Evolutionary conservation across 2,329 filamentous ascomycete species (phyloP).

Genomic region (Chaetomiaceae sp.): DNA sequence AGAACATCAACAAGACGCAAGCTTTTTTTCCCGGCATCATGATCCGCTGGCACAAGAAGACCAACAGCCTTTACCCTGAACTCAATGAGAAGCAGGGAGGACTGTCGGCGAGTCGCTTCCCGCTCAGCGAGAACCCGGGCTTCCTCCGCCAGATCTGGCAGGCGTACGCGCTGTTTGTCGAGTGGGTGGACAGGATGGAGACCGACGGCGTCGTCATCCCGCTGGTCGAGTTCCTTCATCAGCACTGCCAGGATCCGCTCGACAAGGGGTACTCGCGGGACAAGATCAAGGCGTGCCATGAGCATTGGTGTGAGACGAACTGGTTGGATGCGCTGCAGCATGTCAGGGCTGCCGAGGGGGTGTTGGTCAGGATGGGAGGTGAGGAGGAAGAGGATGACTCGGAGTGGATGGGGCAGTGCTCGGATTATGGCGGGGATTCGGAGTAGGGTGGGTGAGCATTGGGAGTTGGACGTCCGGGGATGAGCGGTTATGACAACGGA

Average conservation of each 20-base stretch:
- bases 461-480: too few species aligned
- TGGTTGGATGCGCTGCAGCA: neutral
- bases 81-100: neutral
- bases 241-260: neutral
- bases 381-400: too few species aligned
- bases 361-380: too few species aligned
- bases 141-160: neutral
- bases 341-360: neutral
- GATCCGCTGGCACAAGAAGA: neutral
- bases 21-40: neutral
- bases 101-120: neutral
- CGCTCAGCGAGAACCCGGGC: neutral
- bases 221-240: too few species aligned
- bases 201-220: neutral
- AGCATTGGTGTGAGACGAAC: neutral
- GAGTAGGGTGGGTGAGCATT: too few species aligned
- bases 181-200: neutral
- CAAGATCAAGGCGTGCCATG: neutral
- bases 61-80: neutral
- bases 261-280: neutral
- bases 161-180: neutral
- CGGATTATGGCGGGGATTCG: too few species aligned
- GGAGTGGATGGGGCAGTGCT: too few species aligned
- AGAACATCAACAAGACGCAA: neutral
- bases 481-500: too few species aligned